Conservation (phyloP, 2,329 filamentous ascomycete species). For the Tothia fuscella region DNA sequence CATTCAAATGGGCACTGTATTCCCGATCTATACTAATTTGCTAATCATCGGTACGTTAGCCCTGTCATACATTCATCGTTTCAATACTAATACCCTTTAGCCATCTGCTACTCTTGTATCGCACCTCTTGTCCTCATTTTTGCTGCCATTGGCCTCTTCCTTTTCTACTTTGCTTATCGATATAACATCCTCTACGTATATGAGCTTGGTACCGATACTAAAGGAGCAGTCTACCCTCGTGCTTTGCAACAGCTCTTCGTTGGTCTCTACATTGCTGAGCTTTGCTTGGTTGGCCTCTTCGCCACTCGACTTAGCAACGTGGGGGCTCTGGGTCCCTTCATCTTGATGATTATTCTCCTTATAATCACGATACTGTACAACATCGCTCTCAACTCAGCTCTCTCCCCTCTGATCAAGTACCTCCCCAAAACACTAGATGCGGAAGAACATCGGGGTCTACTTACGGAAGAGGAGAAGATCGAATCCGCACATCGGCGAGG, state of each 20-base stretch:
- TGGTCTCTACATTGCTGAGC: conserved; percentile 35
- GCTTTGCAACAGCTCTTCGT: conserved; percentile 35
- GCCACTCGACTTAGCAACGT: conserved; percentile 22
- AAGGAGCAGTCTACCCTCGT: conserved; percentile 33
- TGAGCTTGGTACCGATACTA: conserved; percentile 34
- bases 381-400: conserved; percentile 21
- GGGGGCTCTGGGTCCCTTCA: conserved; percentile 28
- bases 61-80: not conserved
- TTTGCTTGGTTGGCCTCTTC: conserved; percentile 37
- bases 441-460: conserved; percentile 10
- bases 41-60: conserved; percentile 21
- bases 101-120: conserved; percentile 36
- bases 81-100: conserved; percentile 13
- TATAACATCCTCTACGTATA: conserved; percentile 40
- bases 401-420: conserved; percentile 18
- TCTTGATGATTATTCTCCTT: conserved; percentile 31
- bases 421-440: conserved; percentile 13
- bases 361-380: conserved; percentile 30
- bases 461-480: not conserved
- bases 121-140: conserved; percentile 37
- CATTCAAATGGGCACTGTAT: conserved; percentile 33
- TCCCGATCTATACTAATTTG: conserved; percentile 36
- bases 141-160: conserved; percentile 29
- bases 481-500: not conserved
- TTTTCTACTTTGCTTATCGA: conserved; percentile 36